Conservation (phyloP, 768 basidiomycete genomes). For the Amanita pseudoporphyria region DNA sequence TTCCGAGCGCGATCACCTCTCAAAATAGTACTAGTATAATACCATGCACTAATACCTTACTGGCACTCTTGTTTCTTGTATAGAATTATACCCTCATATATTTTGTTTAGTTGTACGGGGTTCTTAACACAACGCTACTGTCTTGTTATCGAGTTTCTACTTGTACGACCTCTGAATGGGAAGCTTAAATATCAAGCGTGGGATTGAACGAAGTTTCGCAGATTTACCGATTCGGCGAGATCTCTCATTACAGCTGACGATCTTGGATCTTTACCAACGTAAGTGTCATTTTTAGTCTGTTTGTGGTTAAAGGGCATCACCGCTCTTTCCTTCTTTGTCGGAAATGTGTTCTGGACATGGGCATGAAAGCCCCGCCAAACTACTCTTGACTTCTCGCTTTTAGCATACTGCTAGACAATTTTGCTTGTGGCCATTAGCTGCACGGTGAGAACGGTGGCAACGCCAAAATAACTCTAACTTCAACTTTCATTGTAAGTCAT, state of each 20-base stretch:
- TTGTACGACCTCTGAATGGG: conserved; percentile 4
- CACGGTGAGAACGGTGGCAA: conserved; percentile 1
- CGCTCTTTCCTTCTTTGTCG: neutral
- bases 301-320: neutral
- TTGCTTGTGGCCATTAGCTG: neutral
- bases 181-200: conserved; percentile 20
- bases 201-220: conserved; percentile 15
- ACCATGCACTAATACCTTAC: conserved; percentile 9
- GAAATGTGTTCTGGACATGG: neutral
- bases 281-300: conserved; percentile 1
- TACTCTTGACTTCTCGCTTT: neutral
- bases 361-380: neutral
- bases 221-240: neutral
- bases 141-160: conserved; percentile 8
- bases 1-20: conserved; percentile 52
- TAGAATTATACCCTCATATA: conserved; percentile 8
- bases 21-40: conserved; percentile 39
- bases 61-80: conserved; percentile 1
- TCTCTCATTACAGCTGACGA: neutral
- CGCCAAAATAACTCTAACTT: conserved; percentile 3
- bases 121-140: conserved; percentile 10
- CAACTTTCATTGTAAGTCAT: neutral
- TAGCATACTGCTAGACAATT: conserved; percentile 3
- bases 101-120: neutral
- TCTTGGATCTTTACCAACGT: conserved; percentile 3